These are phyloP conservation scores for Leptographium wingfieldii DNA, from an alignment of 2,329 filamentous ascomycete genomes.

Conservation along the genomic window DNA sequence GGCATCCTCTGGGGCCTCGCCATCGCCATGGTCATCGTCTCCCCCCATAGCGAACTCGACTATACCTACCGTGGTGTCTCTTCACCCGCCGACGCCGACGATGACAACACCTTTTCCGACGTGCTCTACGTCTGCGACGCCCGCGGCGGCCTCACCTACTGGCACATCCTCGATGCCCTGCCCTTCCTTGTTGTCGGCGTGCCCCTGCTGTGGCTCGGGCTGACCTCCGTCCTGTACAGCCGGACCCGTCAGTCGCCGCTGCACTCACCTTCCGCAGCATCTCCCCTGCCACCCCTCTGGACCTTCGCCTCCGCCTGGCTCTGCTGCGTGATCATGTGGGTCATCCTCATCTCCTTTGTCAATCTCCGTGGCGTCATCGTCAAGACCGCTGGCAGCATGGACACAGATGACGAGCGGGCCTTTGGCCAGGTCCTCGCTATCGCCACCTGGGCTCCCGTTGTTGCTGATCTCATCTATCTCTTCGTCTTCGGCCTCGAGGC, in stretches of 20 bases:
- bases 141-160: conserved; percentile 10
- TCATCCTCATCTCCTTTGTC: conserved; percentile 4
- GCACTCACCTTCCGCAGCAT: not conserved
- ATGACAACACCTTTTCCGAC: not conserved
- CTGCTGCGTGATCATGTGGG: conserved; percentile 8
- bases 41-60: conserved; percentile 11
- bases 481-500: conserved; percentile 6
- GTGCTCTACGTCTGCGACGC: conserved; percentile 8
- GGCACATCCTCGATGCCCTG: conserved; percentile 6
- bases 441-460: conserved; percentile 5
- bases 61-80: conserved; percentile 2
- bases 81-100: not conserved
- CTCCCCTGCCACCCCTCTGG: not conserved
- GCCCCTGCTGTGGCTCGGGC: conserved; percentile 9
- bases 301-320: conserved; percentile 5
- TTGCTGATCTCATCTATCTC: conserved; percentile 6
- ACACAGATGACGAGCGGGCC: conserved; percentile 4
- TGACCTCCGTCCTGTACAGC: conserved; percentile 3
- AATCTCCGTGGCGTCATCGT: conserved; percentile 5
- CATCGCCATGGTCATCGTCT: conserved; percentile 6
- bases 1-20: conserved; percentile 8
- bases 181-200: conserved; percentile 9
- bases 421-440: conserved; percentile 12
- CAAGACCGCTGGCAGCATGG: conserved; percentile 5
- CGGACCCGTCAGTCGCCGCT: not conserved